Evolutionary conservation across 2,329 filamentous ascomycete species (phyloP).

Genomic region (Keithomyces neogunnii): DNA sequence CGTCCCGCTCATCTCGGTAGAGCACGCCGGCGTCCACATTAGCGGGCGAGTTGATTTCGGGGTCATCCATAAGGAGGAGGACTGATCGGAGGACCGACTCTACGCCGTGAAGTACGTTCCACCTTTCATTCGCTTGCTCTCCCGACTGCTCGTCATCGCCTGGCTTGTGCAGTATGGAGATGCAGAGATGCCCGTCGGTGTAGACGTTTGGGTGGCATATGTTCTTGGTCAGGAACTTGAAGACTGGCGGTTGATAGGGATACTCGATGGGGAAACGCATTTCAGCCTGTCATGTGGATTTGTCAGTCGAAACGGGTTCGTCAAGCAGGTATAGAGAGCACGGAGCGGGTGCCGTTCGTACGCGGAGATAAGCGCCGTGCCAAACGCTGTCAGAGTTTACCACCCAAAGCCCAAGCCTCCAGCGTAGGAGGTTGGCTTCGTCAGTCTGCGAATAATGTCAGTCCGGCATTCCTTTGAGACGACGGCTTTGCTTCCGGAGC

Average conservation of each 20-base stretch:
- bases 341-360: constrained; percentile 17
- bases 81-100: constrained; percentile 93
- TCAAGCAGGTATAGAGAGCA: too few relatives aligned
- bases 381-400: constrained; percentile 88
- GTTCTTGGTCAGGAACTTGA: constrained; percentile 66
- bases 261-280: constrained; percentile 88
- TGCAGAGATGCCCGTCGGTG: constrained; percentile 81
- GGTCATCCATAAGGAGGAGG: constrained; percentile 83
- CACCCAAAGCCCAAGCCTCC: constrained; percentile 84
- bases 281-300: constrained; percentile 45
- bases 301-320: not conserved
- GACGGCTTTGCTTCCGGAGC: not conserved
- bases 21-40: constrained; percentile 90
- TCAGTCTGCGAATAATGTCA: constrained; percentile 46
- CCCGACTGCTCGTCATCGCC: constrained; percentile 91
- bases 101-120: constrained; percentile 88
- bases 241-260: constrained; percentile 80
- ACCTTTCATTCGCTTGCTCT: constrained; percentile 81
- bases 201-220: constrained; percentile 95
- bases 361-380: constrained; percentile 85
- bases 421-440: constrained; percentile 76
- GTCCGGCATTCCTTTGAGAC: not conserved
- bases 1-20: constrained; percentile 62
- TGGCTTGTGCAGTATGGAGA: constrained; percentile 88
- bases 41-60: constrained; percentile 85